A percentile compares a stretch with the other conserved stretches of the same genome.
These are phyloP conservation scores for Akebia trifoliata DNA, from an alignment of 164 flowering plant species.

Conservation along the genomic window DNA sequence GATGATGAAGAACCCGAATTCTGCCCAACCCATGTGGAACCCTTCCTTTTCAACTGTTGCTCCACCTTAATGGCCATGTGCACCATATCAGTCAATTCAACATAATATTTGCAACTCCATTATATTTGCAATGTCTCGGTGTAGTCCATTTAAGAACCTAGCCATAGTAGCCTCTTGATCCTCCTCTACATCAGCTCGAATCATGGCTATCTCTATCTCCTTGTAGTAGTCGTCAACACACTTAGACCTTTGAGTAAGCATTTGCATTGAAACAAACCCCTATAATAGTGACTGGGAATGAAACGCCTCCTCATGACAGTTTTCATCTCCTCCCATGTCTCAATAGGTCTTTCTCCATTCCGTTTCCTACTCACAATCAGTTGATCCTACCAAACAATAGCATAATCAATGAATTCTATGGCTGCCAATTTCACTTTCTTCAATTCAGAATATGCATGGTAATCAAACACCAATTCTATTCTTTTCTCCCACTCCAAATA, in stretches of 20 bases:
- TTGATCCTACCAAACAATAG: too few species aligned
- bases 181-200: constrained; percentile 12
- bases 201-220: too few species aligned
- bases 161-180: constrained; percentile 12
- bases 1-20: not conserved
- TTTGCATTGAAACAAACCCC: constrained; percentile 4
- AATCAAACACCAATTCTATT: too few species aligned
- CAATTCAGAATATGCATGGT: too few species aligned
- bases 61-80: not conserved
- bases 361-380: constrained; percentile 4
- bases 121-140: constrained; percentile 5
- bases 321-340: constrained; percentile 7
- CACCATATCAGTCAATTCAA: too few species aligned
- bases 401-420: too few species aligned
- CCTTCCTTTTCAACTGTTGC: not conserved
- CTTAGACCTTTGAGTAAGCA: too few species aligned
- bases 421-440: too few species aligned
- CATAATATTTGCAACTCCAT: too few species aligned
- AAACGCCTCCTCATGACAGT: constrained; percentile 2
- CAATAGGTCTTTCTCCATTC: not conserved
- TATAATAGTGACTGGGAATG: too few species aligned
- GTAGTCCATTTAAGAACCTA: constrained; percentile 6
- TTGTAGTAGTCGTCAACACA: constrained; percentile 14
- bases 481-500: too few species aligned
- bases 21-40: not conserved